phyloP scores from a whole-genome alignment of 192 early-diverging fungal species.

The Podila horticola region DNA sequence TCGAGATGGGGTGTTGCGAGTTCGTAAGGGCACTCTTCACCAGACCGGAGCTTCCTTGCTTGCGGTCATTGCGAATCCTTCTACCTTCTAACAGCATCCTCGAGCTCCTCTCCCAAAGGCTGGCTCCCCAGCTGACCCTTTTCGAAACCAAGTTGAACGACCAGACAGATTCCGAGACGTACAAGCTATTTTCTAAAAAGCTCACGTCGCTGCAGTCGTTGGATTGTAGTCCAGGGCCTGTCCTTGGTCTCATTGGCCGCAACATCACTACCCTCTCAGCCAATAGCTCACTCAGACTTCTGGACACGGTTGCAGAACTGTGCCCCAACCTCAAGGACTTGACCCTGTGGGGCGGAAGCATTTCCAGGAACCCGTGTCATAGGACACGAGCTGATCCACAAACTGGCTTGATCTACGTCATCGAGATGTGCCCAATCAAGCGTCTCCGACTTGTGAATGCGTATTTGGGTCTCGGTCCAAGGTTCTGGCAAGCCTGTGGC shows the following conservation, averaged over 20 bases:
- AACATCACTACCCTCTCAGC: slow-evolving; percentile 27
- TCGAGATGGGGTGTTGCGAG: slow-evolving; percentile 1
- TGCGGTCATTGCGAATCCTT: slow-evolving; percentile 10
- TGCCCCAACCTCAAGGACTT: slow-evolving; percentile 21
- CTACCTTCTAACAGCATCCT: slow-evolving; percentile 11
- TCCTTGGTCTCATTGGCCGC: slow-evolving; percentile 8
- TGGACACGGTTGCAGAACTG: slow-evolving; percentile 11
- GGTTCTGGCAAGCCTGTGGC: slow-evolving; percentile 26
- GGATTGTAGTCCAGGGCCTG: slow-evolving; percentile 22
- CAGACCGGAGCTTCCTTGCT: background rate
- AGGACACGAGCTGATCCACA: slow-evolving; percentile 11
- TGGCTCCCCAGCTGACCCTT: slow-evolving; percentile 15
- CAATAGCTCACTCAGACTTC: slow-evolving; percentile 19
- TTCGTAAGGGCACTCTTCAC: slow-evolving; percentile 15
- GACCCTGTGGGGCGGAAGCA: slow-evolving; percentile 22
- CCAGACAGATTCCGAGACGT: slow-evolving; percentile 2
- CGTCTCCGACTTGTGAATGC: slow-evolving; percentile 18
- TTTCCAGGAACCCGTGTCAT: slow-evolving; percentile 1
- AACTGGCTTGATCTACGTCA: slow-evolving; percentile 21
- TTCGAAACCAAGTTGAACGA: slow-evolving; percentile 22
- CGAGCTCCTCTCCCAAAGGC: background rate
- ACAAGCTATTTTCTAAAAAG: slow-evolving; percentile 1
- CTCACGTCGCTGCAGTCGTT: slow-evolving; percentile 1
- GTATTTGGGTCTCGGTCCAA: slow-evolving; percentile 15
- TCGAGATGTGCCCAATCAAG: slow-evolving; percentile 27